Conservation (phyloP, 192 early-diverging fungal species). For the Backusella liffmaniae region DNA sequence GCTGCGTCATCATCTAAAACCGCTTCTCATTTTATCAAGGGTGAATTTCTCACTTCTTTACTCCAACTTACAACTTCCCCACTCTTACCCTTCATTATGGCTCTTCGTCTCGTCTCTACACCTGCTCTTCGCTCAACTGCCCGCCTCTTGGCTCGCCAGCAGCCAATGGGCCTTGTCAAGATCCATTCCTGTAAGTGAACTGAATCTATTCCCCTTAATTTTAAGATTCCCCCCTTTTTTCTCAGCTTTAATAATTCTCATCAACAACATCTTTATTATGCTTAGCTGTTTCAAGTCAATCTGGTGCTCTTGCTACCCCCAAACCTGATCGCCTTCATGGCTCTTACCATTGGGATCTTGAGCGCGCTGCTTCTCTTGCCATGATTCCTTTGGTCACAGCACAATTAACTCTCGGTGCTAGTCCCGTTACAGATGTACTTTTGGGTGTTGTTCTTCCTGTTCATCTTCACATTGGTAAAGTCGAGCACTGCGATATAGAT, state of each 20-base stretch:
- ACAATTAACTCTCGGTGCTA: constrained; percentile 78
- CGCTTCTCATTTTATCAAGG: not conserved
- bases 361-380: constrained; percentile 79
- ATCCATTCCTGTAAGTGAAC: constrained; percentile 32
- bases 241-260: not conserved
- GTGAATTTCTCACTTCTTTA: constrained; percentile 8
- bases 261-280: not conserved
- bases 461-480: constrained; percentile 88
- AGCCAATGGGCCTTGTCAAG: constrained; percentile 34
- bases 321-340: constrained; percentile 70
- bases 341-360: constrained; percentile 95
- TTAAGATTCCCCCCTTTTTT: not conserved
- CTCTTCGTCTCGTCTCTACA: constrained; percentile 28
- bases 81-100: constrained; percentile 18
- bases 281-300: not conserved
- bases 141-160: constrained; percentile 21
- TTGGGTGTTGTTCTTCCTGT: constrained; percentile 89
- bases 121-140: constrained; percentile 29
- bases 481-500: constrained; percentile 45
- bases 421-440: constrained; percentile 85
- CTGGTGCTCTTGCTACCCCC: constrained; percentile 46
- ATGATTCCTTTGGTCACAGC: constrained; percentile 75
- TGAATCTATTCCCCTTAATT: not conserved
- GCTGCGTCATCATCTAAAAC: constrained; percentile 4
- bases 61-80: not conserved